Conservation (phyloP, 768 basidiomycete genomes). For the Ramaria rubella region DNA sequence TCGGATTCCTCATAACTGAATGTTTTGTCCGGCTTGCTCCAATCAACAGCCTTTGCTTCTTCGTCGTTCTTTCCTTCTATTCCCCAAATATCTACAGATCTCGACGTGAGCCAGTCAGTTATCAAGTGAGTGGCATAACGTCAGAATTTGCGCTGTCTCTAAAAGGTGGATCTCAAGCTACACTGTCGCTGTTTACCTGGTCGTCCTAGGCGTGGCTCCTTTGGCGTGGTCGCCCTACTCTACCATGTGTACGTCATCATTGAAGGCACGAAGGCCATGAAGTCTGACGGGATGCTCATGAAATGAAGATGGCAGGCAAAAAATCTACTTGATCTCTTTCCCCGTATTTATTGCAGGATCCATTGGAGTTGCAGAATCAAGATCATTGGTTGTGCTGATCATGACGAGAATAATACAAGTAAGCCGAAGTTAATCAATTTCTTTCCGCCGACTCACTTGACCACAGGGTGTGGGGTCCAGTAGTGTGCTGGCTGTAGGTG, state of each 20-base stretch:
- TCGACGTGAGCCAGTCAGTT: conserved; percentile 1
- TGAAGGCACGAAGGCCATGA: neutral
- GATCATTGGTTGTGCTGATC: neutral
- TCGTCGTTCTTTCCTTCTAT: conserved; percentile 1
- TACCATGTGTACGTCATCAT: neutral
- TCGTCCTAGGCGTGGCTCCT: neutral
- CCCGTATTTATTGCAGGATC: conserved; percentile 2
- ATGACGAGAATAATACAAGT: conserved; percentile 1
- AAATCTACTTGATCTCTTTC: neutral
- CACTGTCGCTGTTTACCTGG: neutral
- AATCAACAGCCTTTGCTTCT: conserved; percentile 3
- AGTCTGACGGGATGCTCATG: too few relatives aligned
- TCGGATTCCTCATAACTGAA: neutral
- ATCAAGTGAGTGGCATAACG: neutral
- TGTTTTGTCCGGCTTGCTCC: too few relatives aligned
- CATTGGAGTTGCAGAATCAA: neutral
- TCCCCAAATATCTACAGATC: neutral
- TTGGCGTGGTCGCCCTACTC: conserved; percentile 4
- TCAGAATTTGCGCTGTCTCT: too few relatives aligned
- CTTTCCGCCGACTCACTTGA: too few relatives aligned
- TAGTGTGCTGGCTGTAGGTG: conserved; percentile 4
- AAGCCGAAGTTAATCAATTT: too few relatives aligned
- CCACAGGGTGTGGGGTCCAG: neutral
- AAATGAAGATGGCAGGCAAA: neutral
- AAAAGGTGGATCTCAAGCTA: neutral